Evolutionary conservation across 306 rosid genomes (phyloP).

Genomic region (Prunus persica): Prunus_persica_NCBIv2 NC_034013.1:745501-746000

Average conservation of each 20-base stretch:
- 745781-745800: not conserved
- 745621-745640: constrained; percentile 71
- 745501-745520: not conserved
- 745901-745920: not conserved
- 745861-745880: not conserved
- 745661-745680: constrained; percentile 1
- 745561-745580: not conserved
- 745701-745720: not conserved
- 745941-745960: constrained; percentile 63
- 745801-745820: not conserved
- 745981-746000: constrained; percentile 64
- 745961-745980: constrained; percentile 55
- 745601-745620: constrained; percentile 91
- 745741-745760: not conserved
- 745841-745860: not conserved
- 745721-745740: not conserved
- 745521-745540: not conserved
- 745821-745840: not conserved
- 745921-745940: constrained; percentile 49
- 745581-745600: not conserved
- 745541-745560: not conserved
- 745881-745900: not conserved
- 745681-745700: not conserved
- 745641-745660: constrained; percentile 69
- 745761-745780: not conserved